These are phyloP conservation scores for Solanum hybrid DNA, from an alignment of 305 asterid genomes.

Conservation along the genomic window DNA sequence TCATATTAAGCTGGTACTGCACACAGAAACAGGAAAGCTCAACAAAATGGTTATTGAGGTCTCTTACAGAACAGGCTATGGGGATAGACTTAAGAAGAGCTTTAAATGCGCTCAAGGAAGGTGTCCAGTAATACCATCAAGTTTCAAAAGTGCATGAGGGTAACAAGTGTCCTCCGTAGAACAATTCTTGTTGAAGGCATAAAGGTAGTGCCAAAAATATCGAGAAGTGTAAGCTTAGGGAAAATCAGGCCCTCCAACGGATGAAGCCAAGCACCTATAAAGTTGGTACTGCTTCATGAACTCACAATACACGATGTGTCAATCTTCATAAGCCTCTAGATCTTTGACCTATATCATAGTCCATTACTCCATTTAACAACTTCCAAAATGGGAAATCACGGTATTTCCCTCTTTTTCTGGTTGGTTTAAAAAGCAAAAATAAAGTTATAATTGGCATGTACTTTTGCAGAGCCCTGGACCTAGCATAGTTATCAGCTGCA, in stretches of 20 bases:
- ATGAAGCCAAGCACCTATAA: not conserved
- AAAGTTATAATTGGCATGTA: not conserved
- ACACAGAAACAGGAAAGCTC: not conserved
- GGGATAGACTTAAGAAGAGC: not conserved
- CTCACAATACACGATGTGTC: not conserved
- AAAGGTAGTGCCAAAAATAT: not conserved
- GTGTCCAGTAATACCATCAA: not conserved
- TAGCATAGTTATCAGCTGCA: not conserved
- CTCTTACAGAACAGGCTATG: not conserved
- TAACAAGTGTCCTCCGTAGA: not conserved
- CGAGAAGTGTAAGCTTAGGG: not conserved
- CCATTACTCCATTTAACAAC: not conserved
- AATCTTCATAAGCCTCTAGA: not conserved
- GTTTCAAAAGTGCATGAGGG: not conserved
- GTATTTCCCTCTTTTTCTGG: not conserved
- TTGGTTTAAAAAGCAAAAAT: not conserved
- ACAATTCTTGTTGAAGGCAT: not conserved
- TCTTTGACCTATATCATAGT: not conserved
- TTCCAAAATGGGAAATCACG: not conserved
- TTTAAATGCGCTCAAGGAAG: not conserved
- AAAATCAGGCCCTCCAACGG: not conserved
- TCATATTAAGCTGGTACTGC: not conserved
- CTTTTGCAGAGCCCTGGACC: not conserved
- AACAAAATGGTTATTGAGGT: not conserved
- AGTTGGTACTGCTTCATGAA: not conserved